Conservation (phyloP, 148 eudicot genomes). For the Heliosperma pusillum region DNA sequence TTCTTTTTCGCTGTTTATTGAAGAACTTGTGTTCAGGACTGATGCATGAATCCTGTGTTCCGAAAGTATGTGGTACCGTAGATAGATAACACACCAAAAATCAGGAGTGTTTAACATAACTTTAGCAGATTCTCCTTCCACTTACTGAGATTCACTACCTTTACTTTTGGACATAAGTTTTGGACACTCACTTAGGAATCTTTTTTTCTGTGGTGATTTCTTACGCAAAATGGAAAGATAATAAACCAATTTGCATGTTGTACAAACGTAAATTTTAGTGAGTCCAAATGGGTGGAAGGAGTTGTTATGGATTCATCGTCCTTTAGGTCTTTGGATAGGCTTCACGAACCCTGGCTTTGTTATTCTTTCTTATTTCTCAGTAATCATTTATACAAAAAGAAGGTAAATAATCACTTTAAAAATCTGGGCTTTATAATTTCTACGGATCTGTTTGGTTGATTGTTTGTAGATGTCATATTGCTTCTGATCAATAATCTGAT, state of each 20-base stretch:
- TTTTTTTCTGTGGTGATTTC: neutral
- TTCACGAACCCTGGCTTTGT: neutral
- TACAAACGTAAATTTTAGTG: neutral
- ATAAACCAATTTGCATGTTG: neutral
- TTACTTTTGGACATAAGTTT: neutral
- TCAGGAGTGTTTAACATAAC: neutral
- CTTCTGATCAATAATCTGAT: neutral
- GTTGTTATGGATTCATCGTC: neutral
- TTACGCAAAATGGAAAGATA: neutral
- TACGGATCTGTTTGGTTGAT: neutral
- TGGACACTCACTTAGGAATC: neutral
- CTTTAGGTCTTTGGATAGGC: neutral
- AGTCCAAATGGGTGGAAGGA: neutral
- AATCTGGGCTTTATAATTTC: neutral
- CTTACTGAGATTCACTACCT: neutral
- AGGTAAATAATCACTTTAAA: neutral
- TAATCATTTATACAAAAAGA: neutral
- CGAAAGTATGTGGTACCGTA: neutral
- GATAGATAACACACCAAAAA: neutral
- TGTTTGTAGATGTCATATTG: neutral
- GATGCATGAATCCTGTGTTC: neutral
- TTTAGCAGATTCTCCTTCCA: neutral
- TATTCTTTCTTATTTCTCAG: neutral
- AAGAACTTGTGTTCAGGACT: neutral
- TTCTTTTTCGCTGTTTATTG: neutral